Evolutionary conservation across 305 asterid genomes (phyloP), one percentile per base, ranked within the genome.

Genomic region (Fraxinus floribunda): DNA sequence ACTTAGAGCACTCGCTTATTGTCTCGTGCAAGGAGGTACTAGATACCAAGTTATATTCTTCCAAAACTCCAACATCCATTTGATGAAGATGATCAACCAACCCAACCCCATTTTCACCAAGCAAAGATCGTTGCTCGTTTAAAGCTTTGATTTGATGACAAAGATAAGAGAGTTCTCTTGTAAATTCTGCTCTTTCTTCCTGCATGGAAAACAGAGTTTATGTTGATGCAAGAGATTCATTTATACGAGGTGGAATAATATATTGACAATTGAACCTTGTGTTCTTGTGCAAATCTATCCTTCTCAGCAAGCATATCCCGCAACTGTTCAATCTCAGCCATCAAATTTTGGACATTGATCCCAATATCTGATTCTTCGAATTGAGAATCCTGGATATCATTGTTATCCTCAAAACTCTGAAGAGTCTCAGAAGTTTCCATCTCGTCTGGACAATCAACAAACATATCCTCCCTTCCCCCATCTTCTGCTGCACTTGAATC

Each of bases 371-470:
- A 73, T 87, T 85, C 95, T 86, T 90, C 81, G 15, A 79, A 77
- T 76, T 85, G 91, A 79, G 81, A 84, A 62, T 87, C 90, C 83
- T 55, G 83, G 72, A 78, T 81, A 41, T 78, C 81, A 80, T 91
- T 89, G 78, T 82, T 89, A 78, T 85, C 94, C 87, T 84, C 95
- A 24, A 89, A 90, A 83, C 35, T 87, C 82, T 89, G 91, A 62
- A 83, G 94, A 83, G 93, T 86, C 78, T 90, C 98, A 39, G 94
- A 89, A 88, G 77, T 84, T 86, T 94, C 98, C 35, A 93, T 92
- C 88, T 93, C 99, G 78, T 97, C 99, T 62, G 97, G 94, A 87
- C 98, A 94, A 87, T 97, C 99, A 79, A 97, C 98, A 89, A 97
- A 96, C 91, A 89, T 90, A 77, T 96, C 99, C 71, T 95, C 98